Base-by-base conservation (phyloP, 768 basidiomycete species). In the Lactifluus subvellereus region DNA sequence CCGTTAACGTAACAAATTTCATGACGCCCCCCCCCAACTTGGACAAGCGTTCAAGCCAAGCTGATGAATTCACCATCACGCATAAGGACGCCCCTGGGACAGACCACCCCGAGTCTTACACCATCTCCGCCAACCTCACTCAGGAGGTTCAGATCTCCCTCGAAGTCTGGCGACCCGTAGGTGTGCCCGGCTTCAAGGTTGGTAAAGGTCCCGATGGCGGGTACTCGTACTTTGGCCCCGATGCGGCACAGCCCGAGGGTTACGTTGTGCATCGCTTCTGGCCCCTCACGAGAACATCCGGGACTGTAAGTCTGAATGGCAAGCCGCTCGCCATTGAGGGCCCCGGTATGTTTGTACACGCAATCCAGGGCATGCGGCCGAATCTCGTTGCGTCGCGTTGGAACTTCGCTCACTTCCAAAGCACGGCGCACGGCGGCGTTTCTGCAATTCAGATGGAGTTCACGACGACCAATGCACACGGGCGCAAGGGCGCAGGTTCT, bases 341-440 rank as follows among this genome's bases (percentile, higher is more conserved):
- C 49, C 77, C 81, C 42, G 91, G 92, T 33, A 91, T 94, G 88
- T 86, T 96, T 73, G 82, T 95, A 20, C 91, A 96, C 74, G 96
- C 96, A 50, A 97, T 98, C 72, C 96, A 98, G 73, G 97, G 96
- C 73, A 96, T 99, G 93, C 84, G 94, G 8, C 94, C 96, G 54
- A 91, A 99, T 75, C 82, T 93, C 60, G 85, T 97, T 69, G 97
- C 97, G 14, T 79, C 91, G 20, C 77, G 88, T 9, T 99, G 97
- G 97, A 98, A 98, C 78, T 99, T 98, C 76, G 87, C 79, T 33
- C 81, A 89, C 77, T 99, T 99, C 80, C 88, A 93, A 74, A 89
- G 89, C 71, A 74, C 78, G 18, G 78, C 83, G 30, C 81, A 84
- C 54, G 86, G 83, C 18, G 88, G 88, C 8, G 87, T 92, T 8